A percentile compares a stretch with the other conserved stretches of the same genome.
phyloP scores from a whole-genome alignment of 306 rosid species.

The Medicago truncatula region MtrunA17r5.0-ANR NC_053045.1:29096501-29097000 shows the following conservation, averaged over 20 bases:
- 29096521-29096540: constrained; percentile 79
- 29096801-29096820: no score
- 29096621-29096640: background rate
- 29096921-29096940: no score
- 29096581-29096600: constrained; percentile 81
- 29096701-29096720: background rate
- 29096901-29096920: no score
- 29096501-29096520: constrained; percentile 73
- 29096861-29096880: no score
- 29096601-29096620: constrained; percentile 65
- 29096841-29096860: no score
- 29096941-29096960: background rate
- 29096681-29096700: background rate
- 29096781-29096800: no score
- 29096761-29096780: no score
- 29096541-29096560: constrained; percentile 97
- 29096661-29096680: background rate
- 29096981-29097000: background rate
- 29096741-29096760: no score
- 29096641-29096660: constrained; percentile 15
- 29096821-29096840: no score
- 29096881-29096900: no score
- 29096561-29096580: constrained; percentile 90
- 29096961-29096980: background rate
- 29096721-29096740: background rate